These are phyloP conservation scores for Rheum nobile DNA, from an alignment of 148 eudicot genomes.

Conservation along the genomic window DNA sequence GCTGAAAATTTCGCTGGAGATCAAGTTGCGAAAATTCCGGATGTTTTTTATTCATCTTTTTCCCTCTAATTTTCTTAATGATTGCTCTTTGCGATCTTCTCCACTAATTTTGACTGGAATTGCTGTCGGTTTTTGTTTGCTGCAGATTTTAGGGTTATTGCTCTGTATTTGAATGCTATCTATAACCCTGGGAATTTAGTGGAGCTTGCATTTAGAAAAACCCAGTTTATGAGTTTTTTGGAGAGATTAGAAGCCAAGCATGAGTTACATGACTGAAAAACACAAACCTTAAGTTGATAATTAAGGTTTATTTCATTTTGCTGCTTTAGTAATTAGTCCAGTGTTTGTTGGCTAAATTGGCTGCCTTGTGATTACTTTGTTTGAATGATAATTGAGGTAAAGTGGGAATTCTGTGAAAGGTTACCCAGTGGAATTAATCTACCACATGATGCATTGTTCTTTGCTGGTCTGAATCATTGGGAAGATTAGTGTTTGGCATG, in stretches of 20 bases:
- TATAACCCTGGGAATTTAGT: no score
- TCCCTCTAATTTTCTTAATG: neutral
- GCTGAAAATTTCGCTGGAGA: neutral
- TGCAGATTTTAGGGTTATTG: neutral
- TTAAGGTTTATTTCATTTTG: neutral
- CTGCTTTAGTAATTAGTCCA: neutral
- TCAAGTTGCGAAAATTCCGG: neutral
- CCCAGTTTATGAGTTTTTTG: neutral
- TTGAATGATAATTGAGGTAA: neutral
- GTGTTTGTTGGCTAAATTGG: neutral
- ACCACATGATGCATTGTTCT: neutral
- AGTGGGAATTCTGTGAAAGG: neutral
- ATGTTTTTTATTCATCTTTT: neutral
- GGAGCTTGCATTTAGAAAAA: neutral
- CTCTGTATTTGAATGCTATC: neutral
- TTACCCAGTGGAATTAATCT: neutral
- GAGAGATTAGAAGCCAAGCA: neutral
- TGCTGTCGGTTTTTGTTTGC: neutral
- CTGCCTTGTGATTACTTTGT: neutral
- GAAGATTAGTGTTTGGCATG: neutral
- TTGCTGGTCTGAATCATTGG: neutral
- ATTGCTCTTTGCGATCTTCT: neutral
- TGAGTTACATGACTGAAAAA: neutral
- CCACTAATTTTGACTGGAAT: neutral
- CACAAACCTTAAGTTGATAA: no score